A percentile compares a stretch with the other conserved stretches of the same genome.
These are phyloP conservation scores for Leishmania major DNA, from an alignment of 208 protist genomes.

Conservation along the genomic window DNA sequence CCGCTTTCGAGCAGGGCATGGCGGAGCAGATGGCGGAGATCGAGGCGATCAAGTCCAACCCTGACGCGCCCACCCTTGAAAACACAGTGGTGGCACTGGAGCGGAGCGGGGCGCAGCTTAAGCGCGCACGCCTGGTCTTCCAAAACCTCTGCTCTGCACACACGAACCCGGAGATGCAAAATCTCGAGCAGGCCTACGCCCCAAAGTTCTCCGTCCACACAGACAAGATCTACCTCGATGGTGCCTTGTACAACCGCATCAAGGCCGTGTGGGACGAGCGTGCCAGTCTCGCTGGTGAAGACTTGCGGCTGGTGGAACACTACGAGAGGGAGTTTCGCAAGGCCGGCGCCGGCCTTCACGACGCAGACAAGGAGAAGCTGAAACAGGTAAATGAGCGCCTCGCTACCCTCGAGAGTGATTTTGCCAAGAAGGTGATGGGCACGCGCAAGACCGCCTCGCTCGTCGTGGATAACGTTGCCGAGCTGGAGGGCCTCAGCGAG, in stretches of 20 bases:
- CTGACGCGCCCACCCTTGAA: slow-evolving; percentile 39
- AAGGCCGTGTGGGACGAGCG: slow-evolving; percentile 45
- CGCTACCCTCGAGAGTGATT: slow-evolving; percentile 38
- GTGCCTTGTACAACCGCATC: slow-evolving; percentile 43
- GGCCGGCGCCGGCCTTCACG: slow-evolving; percentile 40
- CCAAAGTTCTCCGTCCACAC: slow-evolving; percentile 39
- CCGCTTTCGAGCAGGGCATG: slow-evolving; percentile 58
- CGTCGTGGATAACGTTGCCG: slow-evolving; percentile 37
- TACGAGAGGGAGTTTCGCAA: slow-evolving; percentile 36
- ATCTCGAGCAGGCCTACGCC: slow-evolving; percentile 43
- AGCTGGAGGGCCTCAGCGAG: slow-evolving; percentile 45
- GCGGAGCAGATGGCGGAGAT: slow-evolving; percentile 50
- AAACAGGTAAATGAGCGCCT: slow-evolving; percentile 47
- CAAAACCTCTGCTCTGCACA: slow-evolving; percentile 43
- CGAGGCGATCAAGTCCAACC: slow-evolving; percentile 14
- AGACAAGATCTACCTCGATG: slow-evolving; percentile 51
- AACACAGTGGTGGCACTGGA: slow-evolving; percentile 61
- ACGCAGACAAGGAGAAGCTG: slow-evolving; percentile 42
- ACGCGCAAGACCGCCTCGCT: slow-evolving; percentile 35
- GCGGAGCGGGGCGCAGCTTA: slow-evolving; percentile 29
- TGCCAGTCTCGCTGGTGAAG: slow-evolving; percentile 36
- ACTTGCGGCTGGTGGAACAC: slow-evolving; percentile 40
- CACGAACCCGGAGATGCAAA: slow-evolving; percentile 46
- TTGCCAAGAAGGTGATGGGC: slow-evolving; percentile 42
- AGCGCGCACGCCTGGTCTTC: slow-evolving; percentile 29